Base-by-base conservation (phyloP, 768 basidiomycete species). In the Suillus subalutaceus region DNA sequence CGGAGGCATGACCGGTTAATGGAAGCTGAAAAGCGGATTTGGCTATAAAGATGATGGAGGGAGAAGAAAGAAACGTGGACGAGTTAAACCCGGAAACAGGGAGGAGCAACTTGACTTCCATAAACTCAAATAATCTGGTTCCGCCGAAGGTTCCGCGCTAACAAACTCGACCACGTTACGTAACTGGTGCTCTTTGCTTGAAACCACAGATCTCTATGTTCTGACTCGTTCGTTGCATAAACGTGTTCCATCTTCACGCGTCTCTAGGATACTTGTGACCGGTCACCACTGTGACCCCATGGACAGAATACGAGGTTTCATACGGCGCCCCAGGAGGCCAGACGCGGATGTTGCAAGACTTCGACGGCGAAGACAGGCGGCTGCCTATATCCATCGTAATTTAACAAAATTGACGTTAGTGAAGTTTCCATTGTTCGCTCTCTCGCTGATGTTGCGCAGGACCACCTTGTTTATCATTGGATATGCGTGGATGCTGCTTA, bases 401-500 rank as follows among this genome's bases (percentile, higher is more conserved):
- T 78, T 74, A 67, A 75, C 73, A 71, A 70, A 57, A 48, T 70
- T 79, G 61, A 77, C 70, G 77, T 77, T 58, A 65, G 76, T 75
- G 12, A 4, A 23, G 6, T 48, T 43, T 40, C 10, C 7, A 23
- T 12, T 26, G 30, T 46, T 3, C 41, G 67, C 71, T 30, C 62
- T 56, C 44, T 58, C 62, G 6, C 61, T 64, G 40, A 71, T n/a
- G 38, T 62, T 12, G 26, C 56, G 23, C 65, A 93, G 93, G 75
- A 68, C 84, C 3, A 53, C 79, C 6, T 78, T 97, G 32, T 84
- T 94, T 62, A 62, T 82, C 32, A 78, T 80, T 6, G 95, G 95
- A 15, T 88, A 93, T 75, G 59, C 86, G n/a, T 99, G 96, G 94
- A 85, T 97, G 78, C 69, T 90, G n/a, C 78, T 86, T 6, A 82